These are phyloP conservation scores for Metarhizium sp. DNA, from an alignment of 2,329 filamentous ascomycete species.

Conservation along the genomic window DNA sequence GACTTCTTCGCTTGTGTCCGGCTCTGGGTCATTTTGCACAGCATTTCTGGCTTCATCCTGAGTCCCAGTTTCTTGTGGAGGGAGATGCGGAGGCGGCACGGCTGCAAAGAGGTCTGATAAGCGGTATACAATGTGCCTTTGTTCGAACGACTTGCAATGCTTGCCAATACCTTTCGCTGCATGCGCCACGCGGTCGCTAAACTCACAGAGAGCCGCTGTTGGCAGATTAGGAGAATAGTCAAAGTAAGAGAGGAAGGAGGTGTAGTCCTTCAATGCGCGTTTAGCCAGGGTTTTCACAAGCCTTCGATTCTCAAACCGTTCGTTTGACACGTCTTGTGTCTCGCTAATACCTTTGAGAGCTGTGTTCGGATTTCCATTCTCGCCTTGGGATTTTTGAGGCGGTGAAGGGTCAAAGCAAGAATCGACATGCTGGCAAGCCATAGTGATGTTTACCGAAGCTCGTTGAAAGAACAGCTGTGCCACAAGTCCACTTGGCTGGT, in stretches of 20 bases:
- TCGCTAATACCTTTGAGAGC: conserved; percentile 7
- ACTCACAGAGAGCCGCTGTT: conserved; percentile 27
- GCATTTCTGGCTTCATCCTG: not conserved
- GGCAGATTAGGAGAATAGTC: conserved; percentile 70
- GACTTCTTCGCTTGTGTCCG: conserved; percentile 21
- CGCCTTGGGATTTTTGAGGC: not conserved
- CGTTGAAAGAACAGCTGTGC: conserved; percentile 69
- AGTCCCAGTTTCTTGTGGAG: conserved; percentile 39
- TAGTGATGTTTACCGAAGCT: conserved; percentile 59
- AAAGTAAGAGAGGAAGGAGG: conserved; percentile 61
- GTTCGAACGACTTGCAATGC: conserved; percentile 25
- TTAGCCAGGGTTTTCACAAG: conserved; percentile 66
- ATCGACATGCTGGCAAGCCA: conserved; percentile 59
- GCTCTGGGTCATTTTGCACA: conserved; percentile 12
- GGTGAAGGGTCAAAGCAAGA: conserved; percentile 32
- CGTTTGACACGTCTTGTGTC: conserved; percentile 7
- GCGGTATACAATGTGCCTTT: conserved; percentile 30
- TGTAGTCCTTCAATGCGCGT: conserved; percentile 65
- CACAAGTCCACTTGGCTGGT: conserved; percentile 65
- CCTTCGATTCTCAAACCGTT: conserved; percentile 38
- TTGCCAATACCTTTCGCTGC: conserved; percentile 22
- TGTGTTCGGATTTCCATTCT: not conserved
- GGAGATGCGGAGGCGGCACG: conserved; percentile 55
- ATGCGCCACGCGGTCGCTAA: conserved; percentile 48
- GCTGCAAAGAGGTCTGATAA: conserved; percentile 61